Evolutionary conservation across 495 filamentous ascomycete species (phyloP).

Genomic region (Halenospora varia): DNA sequence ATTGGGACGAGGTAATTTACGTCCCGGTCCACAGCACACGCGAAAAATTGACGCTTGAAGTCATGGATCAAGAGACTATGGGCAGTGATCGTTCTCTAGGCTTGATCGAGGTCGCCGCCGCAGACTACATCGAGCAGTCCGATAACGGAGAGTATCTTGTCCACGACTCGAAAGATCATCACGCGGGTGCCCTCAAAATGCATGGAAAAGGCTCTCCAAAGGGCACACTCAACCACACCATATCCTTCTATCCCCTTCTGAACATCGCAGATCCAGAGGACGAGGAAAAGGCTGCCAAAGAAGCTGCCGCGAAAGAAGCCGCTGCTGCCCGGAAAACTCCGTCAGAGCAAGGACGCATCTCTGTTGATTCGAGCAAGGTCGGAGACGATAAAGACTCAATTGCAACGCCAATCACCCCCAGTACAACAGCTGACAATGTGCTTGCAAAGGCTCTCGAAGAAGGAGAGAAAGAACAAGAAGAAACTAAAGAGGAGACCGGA

Average conservation of each 20-base stretch:
- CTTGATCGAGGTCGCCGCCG: constrained; percentile 64
- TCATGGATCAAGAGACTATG: constrained; percentile 93
- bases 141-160: constrained; percentile 79
- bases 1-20: constrained; percentile 95
- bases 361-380: constrained; percentile 7
- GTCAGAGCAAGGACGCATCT: constrained; percentile 20
- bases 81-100: constrained; percentile 86
- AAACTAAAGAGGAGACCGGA: constrained; percentile 43
- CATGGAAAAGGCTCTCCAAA: constrained; percentile 65
- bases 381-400: constrained; percentile 9
- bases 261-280: constrained; percentile 90
- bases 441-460: constrained; percentile 38
- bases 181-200: constrained; percentile 58
- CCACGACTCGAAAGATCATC: constrained; percentile 66
- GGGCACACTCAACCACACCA: constrained; percentile 78
- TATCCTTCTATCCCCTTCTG: constrained; percentile 84
- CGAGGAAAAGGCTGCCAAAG: constrained; percentile 61
- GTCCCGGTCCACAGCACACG: constrained; percentile 83
- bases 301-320: constrained; percentile 30
- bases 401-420: not conserved
- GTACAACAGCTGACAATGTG: constrained; percentile 25
- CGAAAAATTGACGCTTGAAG: constrained; percentile 82
- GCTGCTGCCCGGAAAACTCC: constrained; percentile 21
- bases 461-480: constrained; percentile 52
- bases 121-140: constrained; percentile 74